phyloP scores from a whole-genome alignment of 768 basidiomycete species.

The Naematelia aurantialba region DNA sequence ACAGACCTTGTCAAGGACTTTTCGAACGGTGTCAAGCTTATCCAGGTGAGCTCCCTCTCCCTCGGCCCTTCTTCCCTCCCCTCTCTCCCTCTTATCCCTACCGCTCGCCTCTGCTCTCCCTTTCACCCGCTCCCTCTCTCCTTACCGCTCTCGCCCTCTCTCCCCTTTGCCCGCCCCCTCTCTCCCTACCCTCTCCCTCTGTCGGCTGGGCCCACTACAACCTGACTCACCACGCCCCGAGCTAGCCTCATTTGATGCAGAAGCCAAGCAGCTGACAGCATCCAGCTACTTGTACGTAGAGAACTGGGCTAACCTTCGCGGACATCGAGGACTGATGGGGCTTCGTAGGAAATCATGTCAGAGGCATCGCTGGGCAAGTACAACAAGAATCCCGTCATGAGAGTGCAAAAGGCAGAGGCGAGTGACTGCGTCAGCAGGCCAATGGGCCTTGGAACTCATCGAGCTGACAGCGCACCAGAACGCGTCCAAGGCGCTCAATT shows the following conservation, averaged over 20 bases:
- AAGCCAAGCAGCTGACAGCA: not conserved
- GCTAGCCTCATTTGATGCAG: not conserved
- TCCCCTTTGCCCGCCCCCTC: not conserved
- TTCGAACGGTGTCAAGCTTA: constrained; percentile 89
- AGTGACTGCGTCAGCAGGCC: no score
- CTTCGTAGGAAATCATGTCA: constrained; percentile 91
- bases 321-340: not conserved
- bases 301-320: not conserved
- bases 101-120: no score
- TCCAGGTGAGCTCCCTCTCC: constrained; percentile 73
- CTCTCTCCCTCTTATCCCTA: not conserved
- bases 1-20: constrained; percentile 82
- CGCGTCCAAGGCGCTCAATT: constrained; percentile 91
- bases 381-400: constrained; percentile 81
- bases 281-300: constrained; percentile 1
- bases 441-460: not conserved
- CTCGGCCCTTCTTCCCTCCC: not conserved
- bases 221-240: no score
- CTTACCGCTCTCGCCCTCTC: no score
- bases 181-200: no score
- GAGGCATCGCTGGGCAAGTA: constrained; percentile 79
- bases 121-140: no score
- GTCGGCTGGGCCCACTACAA: no score
- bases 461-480: constrained; percentile 54
- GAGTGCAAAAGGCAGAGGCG: constrained; percentile 87